phyloP scores from a whole-genome alignment of 2,329 filamentous ascomycete genomes.

The Verticillium isaacii region DNA sequence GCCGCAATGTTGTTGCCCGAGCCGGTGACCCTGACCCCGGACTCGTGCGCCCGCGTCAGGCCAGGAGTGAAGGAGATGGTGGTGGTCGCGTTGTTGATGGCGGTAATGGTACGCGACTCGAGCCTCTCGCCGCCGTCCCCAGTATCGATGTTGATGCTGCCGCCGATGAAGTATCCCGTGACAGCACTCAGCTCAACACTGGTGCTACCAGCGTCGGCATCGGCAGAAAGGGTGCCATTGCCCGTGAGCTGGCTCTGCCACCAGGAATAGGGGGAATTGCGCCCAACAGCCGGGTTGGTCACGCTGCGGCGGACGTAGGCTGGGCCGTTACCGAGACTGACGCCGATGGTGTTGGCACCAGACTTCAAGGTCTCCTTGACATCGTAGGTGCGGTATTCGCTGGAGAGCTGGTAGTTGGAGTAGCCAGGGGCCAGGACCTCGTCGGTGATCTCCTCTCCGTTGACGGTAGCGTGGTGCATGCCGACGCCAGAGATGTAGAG shows the following conservation, averaged over 20 bases:
- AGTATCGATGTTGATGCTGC: slow-evolving; percentile 6
- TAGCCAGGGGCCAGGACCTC: slow-evolving; percentile 6
- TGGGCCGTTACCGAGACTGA: slow-evolving; percentile 6
- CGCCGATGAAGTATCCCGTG: slow-evolving; percentile 2
- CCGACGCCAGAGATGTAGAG: slow-evolving; percentile 4
- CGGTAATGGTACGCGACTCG: slow-evolving; percentile 2
- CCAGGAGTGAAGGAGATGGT: slow-evolving; percentile 1
- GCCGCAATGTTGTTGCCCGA: slow-evolving; percentile 8
- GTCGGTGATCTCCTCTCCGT: slow-evolving; percentile 7
- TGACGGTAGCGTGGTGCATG: slow-evolving; percentile 6
- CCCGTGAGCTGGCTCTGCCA: slow-evolving; percentile 8
- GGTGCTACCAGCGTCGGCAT: background rate
- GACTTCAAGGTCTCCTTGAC: background rate
- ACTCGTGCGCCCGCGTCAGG: background rate
- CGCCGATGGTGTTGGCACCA: slow-evolving; percentile 3
- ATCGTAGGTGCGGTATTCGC: slow-evolving; percentile 8
- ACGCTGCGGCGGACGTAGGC: slow-evolving; percentile 5
- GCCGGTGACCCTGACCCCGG: slow-evolving; percentile 3
- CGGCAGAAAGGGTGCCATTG: slow-evolving; percentile 2
- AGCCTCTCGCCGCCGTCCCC: slow-evolving; percentile 3
- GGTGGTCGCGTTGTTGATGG: background rate
- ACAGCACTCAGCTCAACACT: background rate
- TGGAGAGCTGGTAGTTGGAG: slow-evolving; percentile 9
- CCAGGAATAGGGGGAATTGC: slow-evolving; percentile 5
- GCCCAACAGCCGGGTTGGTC: slow-evolving; percentile 4